Percentiles rank a stretch among this genome's conserved stretches.
Conservation (phyloP, 2,329 filamentous ascomycete species). For the Fusarium virguliforme region DNA sequence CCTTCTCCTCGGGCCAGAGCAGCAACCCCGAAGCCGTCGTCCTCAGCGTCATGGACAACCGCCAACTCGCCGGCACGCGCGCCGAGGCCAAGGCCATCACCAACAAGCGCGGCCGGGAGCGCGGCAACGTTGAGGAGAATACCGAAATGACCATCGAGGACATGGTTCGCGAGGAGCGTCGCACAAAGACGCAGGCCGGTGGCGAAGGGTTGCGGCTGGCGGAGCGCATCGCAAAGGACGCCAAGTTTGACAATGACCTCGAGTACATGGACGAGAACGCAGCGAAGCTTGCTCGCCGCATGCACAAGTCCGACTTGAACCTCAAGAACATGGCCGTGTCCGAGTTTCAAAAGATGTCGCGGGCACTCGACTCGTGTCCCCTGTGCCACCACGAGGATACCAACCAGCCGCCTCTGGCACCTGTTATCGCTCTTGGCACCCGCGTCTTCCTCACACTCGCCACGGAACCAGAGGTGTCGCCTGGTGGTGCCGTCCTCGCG, state of each 20-base stretch:
- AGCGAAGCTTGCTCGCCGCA: slow-evolving; percentile 85
- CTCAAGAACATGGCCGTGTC: slow-evolving; percentile 89
- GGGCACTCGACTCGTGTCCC: slow-evolving; percentile 87
- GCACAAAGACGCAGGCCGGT: slow-evolving; percentile 82
- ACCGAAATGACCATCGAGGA: slow-evolving; percentile 97
- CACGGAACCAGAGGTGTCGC: slow-evolving; percentile 88
- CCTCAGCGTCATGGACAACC: slow-evolving; percentile 89
- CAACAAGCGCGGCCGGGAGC: slow-evolving; percentile 86
- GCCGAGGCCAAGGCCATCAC: slow-evolving; percentile 83
- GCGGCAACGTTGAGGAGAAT: slow-evolving; percentile 89
- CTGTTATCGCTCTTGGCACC: slow-evolving; percentile 88
- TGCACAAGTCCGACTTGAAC: slow-evolving; percentile 90
- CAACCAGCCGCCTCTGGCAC: slow-evolving; percentile 82
- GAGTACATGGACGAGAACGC: slow-evolving; percentile 99
- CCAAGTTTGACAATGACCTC: slow-evolving; percentile 90
- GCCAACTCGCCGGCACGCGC: slow-evolving; percentile 83
- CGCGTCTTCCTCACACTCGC: slow-evolving; percentile 90
- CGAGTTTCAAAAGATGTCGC: slow-evolving; percentile 92
- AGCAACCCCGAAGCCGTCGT: slow-evolving; percentile 77
- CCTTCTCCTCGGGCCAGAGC: slow-evolving; percentile 68
- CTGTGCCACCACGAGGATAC: slow-evolving; percentile 93
- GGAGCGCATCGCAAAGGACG: slow-evolving; percentile 94
- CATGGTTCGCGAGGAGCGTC: slow-evolving; percentile 95
- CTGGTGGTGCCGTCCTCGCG: slow-evolving; percentile 89
- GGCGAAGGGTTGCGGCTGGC: slow-evolving; percentile 88